Evolutionary conservation across 1,284 basidiomycete species (phyloP), one percentile per base, ranked within the genome.

Genomic region (Melampsora larici-populina): DNA sequence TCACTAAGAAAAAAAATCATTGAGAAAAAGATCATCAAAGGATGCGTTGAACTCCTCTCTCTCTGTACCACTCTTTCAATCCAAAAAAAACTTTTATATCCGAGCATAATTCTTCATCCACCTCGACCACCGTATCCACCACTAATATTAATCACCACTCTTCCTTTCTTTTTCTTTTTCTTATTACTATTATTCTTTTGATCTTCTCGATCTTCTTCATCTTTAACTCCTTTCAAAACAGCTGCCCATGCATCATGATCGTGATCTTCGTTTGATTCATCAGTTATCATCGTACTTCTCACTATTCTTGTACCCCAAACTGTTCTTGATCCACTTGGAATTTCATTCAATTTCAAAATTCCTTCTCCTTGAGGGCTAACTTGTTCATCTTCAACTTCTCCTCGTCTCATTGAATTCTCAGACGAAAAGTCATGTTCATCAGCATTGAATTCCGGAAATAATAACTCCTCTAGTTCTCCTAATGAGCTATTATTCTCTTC

Each of bases 321-420:
- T 2, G 75, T 77, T 64, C 60, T 77, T 70, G 67, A 70, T 31
- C 67, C 58, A 55, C 75, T 70, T 17, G 66, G 75, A 46, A 69
- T 49, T 29, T 17, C 48, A 64, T 48, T 49, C 11, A 51, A 18
- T 21, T 43, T 46, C 8, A 62, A 43, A 18, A n/a, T 26, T 51
- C n/a, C 60, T 51, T 36, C 49, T 26, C 26, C 33, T 51, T 29
- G 26, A 70, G 21, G 17, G 11, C 36, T 33, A 6, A 24, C 49
- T 70, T 31, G 46, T 24, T 60, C 18, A n/a, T 36, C 29, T 29
- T 48, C 1, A 31, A 13, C 13, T 58, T 29, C 24, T 64, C 67
- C 24, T 63, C 43, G 11, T 49, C 29, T 5, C 17, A 21, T 46
- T 65, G 58, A 48, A 33, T n/a, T 63, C 17, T 6, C 17, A 33